phyloP scores from a whole-genome alignment of 257 asterid species.

The Solanum sparsipilum region DNA sequence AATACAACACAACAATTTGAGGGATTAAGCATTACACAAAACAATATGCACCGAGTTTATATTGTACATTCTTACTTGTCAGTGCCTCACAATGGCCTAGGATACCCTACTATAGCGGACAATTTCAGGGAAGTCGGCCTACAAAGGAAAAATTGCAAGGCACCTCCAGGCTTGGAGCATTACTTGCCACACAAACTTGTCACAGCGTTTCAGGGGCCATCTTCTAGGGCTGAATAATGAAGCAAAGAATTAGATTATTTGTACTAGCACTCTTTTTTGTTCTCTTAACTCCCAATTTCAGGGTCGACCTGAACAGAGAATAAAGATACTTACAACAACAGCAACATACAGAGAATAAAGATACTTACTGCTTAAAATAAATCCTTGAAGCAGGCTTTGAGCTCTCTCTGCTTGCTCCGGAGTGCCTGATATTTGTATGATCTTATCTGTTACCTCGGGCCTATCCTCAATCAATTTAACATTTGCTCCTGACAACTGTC shows the following conservation, averaged over 20 bases:
- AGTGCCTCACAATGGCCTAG: not conserved
- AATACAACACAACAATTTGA: not conserved
- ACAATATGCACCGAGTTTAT: not conserved
- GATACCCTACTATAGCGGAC: not conserved
- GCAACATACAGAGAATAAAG: not conserved
- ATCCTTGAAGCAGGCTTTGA: conserved; percentile 94
- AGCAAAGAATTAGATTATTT: not conserved
- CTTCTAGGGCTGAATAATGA: conserved; percentile 61
- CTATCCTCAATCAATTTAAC: conserved; percentile 67
- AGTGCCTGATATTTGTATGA: conserved; percentile 80
- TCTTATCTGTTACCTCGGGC: conserved; percentile 56
- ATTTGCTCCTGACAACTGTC: conserved; percentile 81
- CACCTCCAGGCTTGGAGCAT: not conserved
- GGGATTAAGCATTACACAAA: not conserved
- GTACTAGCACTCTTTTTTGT: not conserved
- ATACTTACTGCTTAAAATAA: conserved; percentile 80
- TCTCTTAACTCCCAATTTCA: not conserved
- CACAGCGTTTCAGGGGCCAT: conserved; percentile 28
- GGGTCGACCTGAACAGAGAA: not conserved
- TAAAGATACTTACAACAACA: conserved; percentile 17
- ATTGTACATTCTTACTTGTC: not conserved
- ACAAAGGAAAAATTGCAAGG: not conserved
- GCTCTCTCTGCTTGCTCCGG: conserved; percentile 97
- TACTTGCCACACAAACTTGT: not conserved
- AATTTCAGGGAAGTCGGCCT: not conserved